A percentile compares a stretch with the other conserved stretches of the same genome.
Evolutionary conservation across 2,329 filamentous ascomycete species (phyloP).

Genomic region (Geosmithia putterillii): DNA sequence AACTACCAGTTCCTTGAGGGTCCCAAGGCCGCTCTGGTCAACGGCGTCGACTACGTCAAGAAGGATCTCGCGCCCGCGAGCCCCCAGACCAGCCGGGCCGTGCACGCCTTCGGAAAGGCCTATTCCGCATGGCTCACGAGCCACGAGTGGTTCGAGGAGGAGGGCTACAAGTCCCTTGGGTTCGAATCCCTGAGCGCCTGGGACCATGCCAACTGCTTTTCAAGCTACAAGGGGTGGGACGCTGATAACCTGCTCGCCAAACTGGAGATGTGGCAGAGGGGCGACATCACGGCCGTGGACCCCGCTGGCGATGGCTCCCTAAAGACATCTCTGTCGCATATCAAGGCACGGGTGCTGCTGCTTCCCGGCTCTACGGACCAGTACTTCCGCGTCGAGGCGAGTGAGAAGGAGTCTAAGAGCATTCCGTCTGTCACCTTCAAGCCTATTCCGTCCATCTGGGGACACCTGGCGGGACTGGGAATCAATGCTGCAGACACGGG

Average conservation of each 20-base stretch:
- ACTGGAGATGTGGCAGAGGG: slow-evolving; percentile 31
- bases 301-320: slow-evolving; percentile 18
- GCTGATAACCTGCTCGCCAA: slow-evolving; percentile 27
- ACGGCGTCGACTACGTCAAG: slow-evolving; percentile 25
- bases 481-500: slow-evolving; percentile 12
- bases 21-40: slow-evolving; percentile 25
- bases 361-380: slow-evolving; percentile 52
- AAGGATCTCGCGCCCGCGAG: slow-evolving; percentile 8
- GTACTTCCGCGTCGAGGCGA: slow-evolving; percentile 41
- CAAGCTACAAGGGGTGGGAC: slow-evolving; percentile 24
- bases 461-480: slow-evolving; percentile 21
- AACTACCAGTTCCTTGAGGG: slow-evolving; percentile 35
- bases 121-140: slow-evolving; percentile 35
- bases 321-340: slow-evolving; percentile 40
- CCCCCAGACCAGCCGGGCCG: slow-evolving; percentile 15
- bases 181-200: slow-evolving; percentile 23
- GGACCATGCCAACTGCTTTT: slow-evolving; percentile 13
- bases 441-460: slow-evolving; percentile 22
- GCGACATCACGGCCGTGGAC: slow-evolving; percentile 16
- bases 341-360: slow-evolving; percentile 50
- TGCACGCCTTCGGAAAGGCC: slow-evolving; percentile 29
- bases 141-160: slow-evolving; percentile 29
- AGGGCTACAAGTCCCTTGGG: slow-evolving; percentile 21
- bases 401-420: slow-evolving; percentile 15
- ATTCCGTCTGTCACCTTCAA: slow-evolving; percentile 14